Conservation (phyloP, 257 asterid genomes). For the Forsythia suspensa region DNA sequence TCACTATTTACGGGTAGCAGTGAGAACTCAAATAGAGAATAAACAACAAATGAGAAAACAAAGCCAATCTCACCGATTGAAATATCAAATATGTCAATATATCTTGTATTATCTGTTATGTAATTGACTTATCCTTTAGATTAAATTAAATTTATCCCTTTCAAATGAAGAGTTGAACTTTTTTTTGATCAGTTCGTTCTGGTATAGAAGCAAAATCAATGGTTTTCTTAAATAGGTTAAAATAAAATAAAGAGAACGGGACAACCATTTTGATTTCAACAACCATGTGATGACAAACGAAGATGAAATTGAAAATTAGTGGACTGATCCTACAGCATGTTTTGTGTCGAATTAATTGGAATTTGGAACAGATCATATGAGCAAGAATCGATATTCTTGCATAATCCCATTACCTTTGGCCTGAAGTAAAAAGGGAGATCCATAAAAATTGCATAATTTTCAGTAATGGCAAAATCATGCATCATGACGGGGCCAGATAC, state of each 20-base stretch:
- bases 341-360: conserved; percentile 7
- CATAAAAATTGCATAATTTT: conserved; percentile 88
- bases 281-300: neutral
- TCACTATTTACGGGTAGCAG: neutral
- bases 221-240: neutral
- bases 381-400: conserved; percentile 2
- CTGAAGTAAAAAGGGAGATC: conserved; percentile 85
- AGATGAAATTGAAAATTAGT: neutral
- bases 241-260: neutral
- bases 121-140: no score
- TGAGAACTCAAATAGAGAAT: neutral
- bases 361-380: neutral
- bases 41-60: neutral
- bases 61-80: neutral
- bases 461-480: conserved; percentile 99
- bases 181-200: neutral
- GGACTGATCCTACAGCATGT: neutral
- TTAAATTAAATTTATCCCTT: neutral
- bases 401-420: conserved; percentile 62
- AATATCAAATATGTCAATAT: neutral
- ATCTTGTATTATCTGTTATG: neutral
- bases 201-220: neutral
- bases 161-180: neutral
- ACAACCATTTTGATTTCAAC: neutral
- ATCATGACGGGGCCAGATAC: conserved; percentile 80